phyloP scores from a whole-genome alignment of 495 filamentous ascomycete species.

The Aspergillus bertholletiae region DNA sequence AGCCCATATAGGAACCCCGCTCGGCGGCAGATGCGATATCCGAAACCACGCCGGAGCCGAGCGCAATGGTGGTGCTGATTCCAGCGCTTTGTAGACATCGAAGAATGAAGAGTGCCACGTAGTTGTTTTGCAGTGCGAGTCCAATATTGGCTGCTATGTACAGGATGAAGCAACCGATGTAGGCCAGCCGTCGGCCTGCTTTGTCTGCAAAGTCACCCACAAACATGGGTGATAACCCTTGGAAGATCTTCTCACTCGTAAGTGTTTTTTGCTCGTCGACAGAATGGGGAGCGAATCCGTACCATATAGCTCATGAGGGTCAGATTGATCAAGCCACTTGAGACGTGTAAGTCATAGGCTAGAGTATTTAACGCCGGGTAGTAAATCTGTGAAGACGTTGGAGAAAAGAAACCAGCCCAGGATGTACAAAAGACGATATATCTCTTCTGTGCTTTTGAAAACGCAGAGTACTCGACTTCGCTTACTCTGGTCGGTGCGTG shows the following conservation, averaged over 20 bases:
- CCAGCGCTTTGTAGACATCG: conserved; percentile 49
- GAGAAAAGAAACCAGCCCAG: conserved; percentile 30
- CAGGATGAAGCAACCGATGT: conserved; percentile 43
- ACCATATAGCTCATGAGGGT: conserved; percentile 52
- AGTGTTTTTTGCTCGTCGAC: too few species aligned
- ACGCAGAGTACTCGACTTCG: too few species aligned
- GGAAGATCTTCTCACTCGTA: too few species aligned
- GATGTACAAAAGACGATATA: conserved; percentile 25
- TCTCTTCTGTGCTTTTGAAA: conserved; percentile 5
- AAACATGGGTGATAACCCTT: conserved; percentile 49
- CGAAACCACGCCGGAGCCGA: conserved; percentile 42
- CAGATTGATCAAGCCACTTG: conserved; percentile 40
- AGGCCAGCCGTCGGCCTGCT: conserved; percentile 46
- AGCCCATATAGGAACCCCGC: conserved; percentile 38
- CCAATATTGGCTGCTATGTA: conserved; percentile 47
- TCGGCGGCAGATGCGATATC: conserved; percentile 45
- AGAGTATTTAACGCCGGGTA: conserved; percentile 45
- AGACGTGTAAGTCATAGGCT: conserved; percentile 34
- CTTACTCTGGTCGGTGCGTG: too few species aligned
- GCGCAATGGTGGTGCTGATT: conserved; percentile 44
- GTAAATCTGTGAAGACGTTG: conserved; percentile 47
- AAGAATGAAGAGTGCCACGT: conserved; percentile 41
- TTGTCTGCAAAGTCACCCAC: conserved; percentile 48
- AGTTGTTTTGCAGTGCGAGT: conserved; percentile 43
- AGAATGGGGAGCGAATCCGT: too few species aligned